Evolutionary conservation across 2,329 filamentous ascomycete genomes (phyloP), one percentile per base, ranked within the genome.

Genomic region (Aspergillus ibericus): DNA sequence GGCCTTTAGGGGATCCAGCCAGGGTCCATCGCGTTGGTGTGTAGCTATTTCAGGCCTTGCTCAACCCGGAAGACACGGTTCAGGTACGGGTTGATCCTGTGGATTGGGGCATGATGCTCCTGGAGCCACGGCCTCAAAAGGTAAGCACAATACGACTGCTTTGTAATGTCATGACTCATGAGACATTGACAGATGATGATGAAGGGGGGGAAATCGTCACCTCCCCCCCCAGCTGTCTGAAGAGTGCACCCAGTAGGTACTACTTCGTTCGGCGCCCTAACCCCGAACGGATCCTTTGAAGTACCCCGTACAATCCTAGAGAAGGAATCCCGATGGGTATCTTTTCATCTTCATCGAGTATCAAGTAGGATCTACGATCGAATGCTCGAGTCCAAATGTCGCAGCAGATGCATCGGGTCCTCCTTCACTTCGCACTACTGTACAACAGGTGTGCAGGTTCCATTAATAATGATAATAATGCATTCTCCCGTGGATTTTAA

Each of bases 11-110:
- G 22, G 27, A 32, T 34, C 40, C 52, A 47, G 52, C 40, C 52
- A 47, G 52, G 52, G 44, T 55, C 52, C 29, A 40, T 53, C 34
- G 34, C 35, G 50, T 13, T 40, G 50, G 50, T 40, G n/a, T 18
- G 9, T 40, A n/a, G 38, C 47, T 38, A 50, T 58, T 58, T 51
- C 56, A 49, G 56, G 18, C 48, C 53, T 38, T 32, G 29, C 29
- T 51, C 42, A 38, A 18, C 27, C 48, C n/a, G 22, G 15, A 13
- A 40, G 34, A 12, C 38, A 10, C 38, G 38, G 38, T 46, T 46
- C 44, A 47, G 25, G 44, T 47, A 47, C 44, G 35, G 35, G 35
- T 38, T 15, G 15, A 38, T 38, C 35, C 15, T 42, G 38, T 22
- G 38, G 16, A 20, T 42, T 20, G 38, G 2, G 13, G 3, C 13